A percentile compares a stretch with the other conserved stretches of the same genome.
Conservation (phyloP, 352 stramenopile species). For the Globisporangium nodosum region DNA sequence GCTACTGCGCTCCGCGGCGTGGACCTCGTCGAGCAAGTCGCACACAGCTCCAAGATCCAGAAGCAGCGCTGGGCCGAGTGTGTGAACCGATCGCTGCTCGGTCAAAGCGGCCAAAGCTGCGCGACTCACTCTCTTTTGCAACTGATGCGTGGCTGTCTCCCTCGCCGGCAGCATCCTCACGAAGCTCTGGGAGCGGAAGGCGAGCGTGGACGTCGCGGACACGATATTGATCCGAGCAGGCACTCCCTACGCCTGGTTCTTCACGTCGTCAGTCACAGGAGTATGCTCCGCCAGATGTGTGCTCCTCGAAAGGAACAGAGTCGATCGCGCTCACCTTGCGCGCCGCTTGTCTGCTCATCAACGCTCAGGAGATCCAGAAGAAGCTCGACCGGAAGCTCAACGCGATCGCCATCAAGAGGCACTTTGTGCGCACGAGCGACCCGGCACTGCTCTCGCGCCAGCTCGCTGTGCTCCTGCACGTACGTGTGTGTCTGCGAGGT, state of each 20-base stretch:
- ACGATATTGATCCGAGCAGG: constrained; percentile 45
- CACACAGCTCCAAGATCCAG: constrained; percentile 38
- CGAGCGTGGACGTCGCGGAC: constrained; percentile 58
- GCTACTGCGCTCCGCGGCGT: constrained; percentile 23
- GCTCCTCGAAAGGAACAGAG: too few relatives aligned
- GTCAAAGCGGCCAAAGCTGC: too few relatives aligned
- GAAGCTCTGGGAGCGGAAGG: constrained; percentile 49
- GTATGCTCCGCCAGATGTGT: constrained; percentile 14
- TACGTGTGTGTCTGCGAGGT: constrained; percentile 2
- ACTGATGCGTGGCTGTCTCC: background rate
- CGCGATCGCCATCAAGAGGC: constrained; percentile 35
- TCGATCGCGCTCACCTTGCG: background rate
- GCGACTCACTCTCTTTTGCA: background rate
- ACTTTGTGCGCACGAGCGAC: constrained; percentile 26
- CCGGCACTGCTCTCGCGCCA: constrained; percentile 12
- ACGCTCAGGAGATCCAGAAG: constrained; percentile 39
- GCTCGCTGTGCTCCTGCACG: constrained; percentile 25
- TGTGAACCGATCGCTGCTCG: background rate
- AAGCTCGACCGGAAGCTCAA: constrained; percentile 33
- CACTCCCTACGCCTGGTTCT: constrained; percentile 44
- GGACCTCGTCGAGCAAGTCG: constrained; percentile 51
- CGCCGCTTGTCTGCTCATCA: background rate
- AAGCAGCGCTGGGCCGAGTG: constrained; percentile 55
- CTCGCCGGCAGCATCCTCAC: constrained; percentile 33
- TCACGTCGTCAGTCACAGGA: constrained; percentile 46